Evolutionary conservation across 2,329 filamentous ascomycete species (phyloP).

Genomic region (Phoma sp.): DNA sequence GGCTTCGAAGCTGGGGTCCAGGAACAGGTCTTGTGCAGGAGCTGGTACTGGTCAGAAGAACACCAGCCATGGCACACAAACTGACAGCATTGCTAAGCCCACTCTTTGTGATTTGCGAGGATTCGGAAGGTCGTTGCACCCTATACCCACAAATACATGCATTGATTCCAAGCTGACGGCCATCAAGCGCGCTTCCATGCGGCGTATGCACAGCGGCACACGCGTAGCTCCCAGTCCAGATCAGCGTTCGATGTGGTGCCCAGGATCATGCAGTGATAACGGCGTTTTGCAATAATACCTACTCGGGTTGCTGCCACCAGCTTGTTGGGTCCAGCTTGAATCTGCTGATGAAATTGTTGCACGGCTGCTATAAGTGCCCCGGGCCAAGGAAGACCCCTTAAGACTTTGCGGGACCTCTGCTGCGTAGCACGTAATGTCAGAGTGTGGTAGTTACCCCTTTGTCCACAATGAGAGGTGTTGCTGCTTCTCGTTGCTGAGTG

Average conservation of each 20-base stretch:
- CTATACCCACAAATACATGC: constrained; percentile 4
- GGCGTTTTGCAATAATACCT: constrained; percentile 1
- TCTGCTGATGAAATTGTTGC: background rate
- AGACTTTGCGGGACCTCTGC: background rate
- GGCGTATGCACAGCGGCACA: background rate
- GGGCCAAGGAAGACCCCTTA: background rate
- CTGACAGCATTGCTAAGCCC: constrained; percentile 7
- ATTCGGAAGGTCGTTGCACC: constrained; percentile 8
- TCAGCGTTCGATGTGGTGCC: background rate
- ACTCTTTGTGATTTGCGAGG: constrained; percentile 16
- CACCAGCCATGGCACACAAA: constrained; percentile 1
- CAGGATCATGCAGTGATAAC: constrained; percentile 2
- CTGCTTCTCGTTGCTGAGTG: constrained; percentile 13
- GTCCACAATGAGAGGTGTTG: background rate
- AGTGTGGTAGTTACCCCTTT: constrained; percentile 2
- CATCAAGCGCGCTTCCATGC: constrained; percentile 9
- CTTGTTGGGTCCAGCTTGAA: background rate
- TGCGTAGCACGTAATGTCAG: background rate
- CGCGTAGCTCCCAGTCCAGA: background rate
- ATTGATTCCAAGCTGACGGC: background rate
- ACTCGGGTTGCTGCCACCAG: background rate
- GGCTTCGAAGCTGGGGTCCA: constrained; percentile 30
- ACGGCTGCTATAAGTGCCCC: background rate
- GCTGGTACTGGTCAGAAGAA: constrained; percentile 30
- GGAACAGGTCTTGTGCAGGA: constrained; percentile 29